These are phyloP conservation scores for Coleophoma crateriformis DNA, from an alignment of 2,329 filamentous ascomycete species.

Conservation along the genomic window DNA sequence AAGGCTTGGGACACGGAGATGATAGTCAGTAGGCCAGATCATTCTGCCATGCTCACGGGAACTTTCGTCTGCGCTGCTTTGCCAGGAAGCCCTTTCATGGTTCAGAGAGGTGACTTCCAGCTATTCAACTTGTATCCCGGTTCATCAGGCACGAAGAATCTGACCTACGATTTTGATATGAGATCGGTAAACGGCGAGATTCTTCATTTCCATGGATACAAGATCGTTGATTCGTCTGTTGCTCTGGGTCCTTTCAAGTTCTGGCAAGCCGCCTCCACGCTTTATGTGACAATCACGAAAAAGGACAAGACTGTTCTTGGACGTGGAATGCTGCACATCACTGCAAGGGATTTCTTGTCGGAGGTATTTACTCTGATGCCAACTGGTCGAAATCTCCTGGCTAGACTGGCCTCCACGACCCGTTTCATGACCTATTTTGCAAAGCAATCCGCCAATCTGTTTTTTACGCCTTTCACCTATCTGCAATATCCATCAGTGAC, in stretches of 20 bases:
- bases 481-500: constrained; percentile 48
- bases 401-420: constrained; percentile 37
- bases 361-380: constrained; percentile 49
- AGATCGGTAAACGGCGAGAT: constrained; percentile 43
- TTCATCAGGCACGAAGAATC: constrained; percentile 50
- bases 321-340: constrained; percentile 53
- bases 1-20: constrained; percentile 46
- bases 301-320: constrained; percentile 37
- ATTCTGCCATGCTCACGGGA: constrained; percentile 50
- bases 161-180: constrained; percentile 60
- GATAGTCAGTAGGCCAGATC: constrained; percentile 40
- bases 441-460: constrained; percentile 43
- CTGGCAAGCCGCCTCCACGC: constrained; percentile 56
- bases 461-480: constrained; percentile 47
- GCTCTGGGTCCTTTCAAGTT: constrained; percentile 50
- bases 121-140: constrained; percentile 48
- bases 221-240: constrained; percentile 54
- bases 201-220: constrained; percentile 57
- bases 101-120: constrained; percentile 50
- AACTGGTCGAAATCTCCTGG: constrained; percentile 39
- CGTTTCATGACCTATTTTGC: constrained; percentile 52
- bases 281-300: constrained; percentile 53
- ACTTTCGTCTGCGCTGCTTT: constrained; percentile 52
- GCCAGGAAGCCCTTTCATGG: constrained; percentile 53
- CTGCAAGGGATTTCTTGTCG: constrained; percentile 45